phyloP scores from a whole-genome alignment of 2,329 filamentous ascomycete species.

The Diaporthe eres region DNA sequence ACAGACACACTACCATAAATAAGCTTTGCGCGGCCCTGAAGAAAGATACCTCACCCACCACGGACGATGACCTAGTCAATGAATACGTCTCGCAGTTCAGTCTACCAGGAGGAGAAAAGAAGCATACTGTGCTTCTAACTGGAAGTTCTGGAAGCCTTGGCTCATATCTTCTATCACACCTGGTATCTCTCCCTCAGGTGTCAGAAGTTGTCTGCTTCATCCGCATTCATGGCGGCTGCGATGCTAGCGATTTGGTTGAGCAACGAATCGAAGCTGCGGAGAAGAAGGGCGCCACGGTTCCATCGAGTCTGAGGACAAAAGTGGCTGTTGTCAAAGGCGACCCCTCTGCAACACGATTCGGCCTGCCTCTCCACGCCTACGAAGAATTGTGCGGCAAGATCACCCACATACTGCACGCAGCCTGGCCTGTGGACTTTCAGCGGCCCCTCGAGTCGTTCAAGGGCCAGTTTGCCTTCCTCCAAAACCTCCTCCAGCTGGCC shows the following conservation, averaged over 20 bases:
- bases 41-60: neutral
- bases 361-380: neutral
- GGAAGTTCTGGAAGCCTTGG: constrained; percentile 17
- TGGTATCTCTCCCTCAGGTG: neutral
- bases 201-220: neutral
- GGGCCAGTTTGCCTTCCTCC: neutral
- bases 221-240: neutral
- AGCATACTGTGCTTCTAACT: neutral
- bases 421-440: constrained; percentile 10
- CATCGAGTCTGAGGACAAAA: neutral
- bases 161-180: neutral
- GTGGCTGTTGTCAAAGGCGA: neutral
- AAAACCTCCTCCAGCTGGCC: constrained; percentile 1
- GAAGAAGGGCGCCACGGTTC: neutral
- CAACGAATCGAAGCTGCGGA: neutral
- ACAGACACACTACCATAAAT: neutral
- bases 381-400: neutral
- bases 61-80: neutral
- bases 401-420: constrained; percentile 22
- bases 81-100: neutral
- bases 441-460: neutral
- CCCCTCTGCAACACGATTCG: neutral
- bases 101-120: neutral
- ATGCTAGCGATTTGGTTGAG: neutral
- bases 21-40: neutral